Conservation (phyloP, 352 stramenopile species). For the Pythium aphanidermatum region DNA sequence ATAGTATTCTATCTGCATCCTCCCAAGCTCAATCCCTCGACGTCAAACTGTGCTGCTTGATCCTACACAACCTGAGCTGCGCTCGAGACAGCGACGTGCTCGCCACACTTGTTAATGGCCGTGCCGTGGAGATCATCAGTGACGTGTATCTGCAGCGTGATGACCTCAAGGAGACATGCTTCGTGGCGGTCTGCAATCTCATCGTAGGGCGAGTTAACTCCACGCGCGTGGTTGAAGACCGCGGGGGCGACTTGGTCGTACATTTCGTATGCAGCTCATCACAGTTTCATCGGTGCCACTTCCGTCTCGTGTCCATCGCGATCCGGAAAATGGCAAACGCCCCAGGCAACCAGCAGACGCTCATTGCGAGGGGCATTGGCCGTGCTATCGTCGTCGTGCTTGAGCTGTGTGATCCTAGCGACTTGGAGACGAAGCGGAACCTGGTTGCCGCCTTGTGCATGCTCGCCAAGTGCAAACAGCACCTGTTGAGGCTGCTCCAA, state of each 20-base stretch:
- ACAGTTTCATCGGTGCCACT: conserved; percentile 29
- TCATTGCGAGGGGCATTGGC: conserved; percentile 39
- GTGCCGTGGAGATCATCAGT: conserved; percentile 33
- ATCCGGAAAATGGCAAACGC: conserved; percentile 59
- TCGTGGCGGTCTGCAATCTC: conserved; percentile 58
- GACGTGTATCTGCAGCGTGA: conserved; percentile 43
- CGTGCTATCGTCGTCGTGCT: conserved; percentile 49
- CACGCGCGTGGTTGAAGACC: conserved; percentile 44
- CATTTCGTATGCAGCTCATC: conserved; percentile 49
- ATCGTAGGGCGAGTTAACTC: conserved; percentile 62
- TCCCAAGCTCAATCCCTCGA: conserved; percentile 10
- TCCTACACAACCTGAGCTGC: conserved; percentile 76
- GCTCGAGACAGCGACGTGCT: conserved; percentile 19
- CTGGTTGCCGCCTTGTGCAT: conserved; percentile 40
- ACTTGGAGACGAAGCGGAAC: conserved; percentile 32
- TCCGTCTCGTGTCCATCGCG: conserved; percentile 38
- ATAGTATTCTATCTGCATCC: not conserved
- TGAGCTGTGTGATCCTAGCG: conserved; percentile 14
- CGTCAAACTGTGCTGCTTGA: conserved; percentile 51
- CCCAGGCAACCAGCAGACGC: conserved; percentile 44
- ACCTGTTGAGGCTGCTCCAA: conserved; percentile 36
- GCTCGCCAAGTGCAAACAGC: conserved; percentile 38
- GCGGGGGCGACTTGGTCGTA: conserved; percentile 38
- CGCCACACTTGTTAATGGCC: conserved; percentile 41
- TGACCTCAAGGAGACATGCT: conserved; percentile 49